These are phyloP conservation scores for Podaxis carcinomalis DNA, from an alignment of 768 basidiomycete species.

Conservation along the genomic window DNA sequence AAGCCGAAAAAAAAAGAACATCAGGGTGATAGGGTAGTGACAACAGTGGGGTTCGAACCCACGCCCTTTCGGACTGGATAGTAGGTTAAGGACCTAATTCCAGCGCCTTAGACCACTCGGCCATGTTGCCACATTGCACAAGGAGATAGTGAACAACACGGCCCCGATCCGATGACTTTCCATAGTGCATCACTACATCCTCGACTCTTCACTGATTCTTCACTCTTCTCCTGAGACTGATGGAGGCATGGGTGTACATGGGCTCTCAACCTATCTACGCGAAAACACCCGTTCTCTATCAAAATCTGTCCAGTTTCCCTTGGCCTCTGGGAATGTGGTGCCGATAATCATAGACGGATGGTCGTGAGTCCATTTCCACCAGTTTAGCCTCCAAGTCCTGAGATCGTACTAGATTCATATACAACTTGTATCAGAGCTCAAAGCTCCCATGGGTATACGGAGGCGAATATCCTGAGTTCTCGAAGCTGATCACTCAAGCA, in stretches of 20 bases:
- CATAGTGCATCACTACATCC: not conserved
- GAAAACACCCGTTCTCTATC: slow-evolving; percentile 44
- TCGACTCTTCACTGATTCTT: not conserved
- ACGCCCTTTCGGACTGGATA: slow-evolving; percentile 39
- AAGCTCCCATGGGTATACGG: slow-evolving; percentile 82
- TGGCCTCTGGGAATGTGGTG: slow-evolving; percentile 21
- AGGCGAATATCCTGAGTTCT: slow-evolving; percentile 67
- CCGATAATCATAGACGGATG: slow-evolving; percentile 77
- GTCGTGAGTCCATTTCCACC: slow-evolving; percentile 60
- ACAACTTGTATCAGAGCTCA: slow-evolving; percentile 54
- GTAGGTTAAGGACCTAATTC: slow-evolving; percentile 35
- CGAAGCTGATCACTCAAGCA: slow-evolving; percentile 40
- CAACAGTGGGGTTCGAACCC: slow-evolving; percentile 45
- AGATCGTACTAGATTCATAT: slow-evolving; percentile 60
- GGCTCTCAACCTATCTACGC: slow-evolving; percentile 47
- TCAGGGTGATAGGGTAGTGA: slow-evolving; percentile 15
- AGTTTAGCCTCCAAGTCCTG: slow-evolving; percentile 12
- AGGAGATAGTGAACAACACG: not conserved
- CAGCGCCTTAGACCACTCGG: slow-evolving; percentile 62
- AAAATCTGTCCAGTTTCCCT: slow-evolving; percentile 22
- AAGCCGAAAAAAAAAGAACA: no score
- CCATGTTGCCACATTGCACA: slow-evolving; percentile 37
- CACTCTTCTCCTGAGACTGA: not conserved
- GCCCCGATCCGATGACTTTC: not conserved
- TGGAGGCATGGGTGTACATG: slow-evolving; percentile 46